Evolutionary conservation across 1,284 basidiomycete species (phyloP).

Genomic region (Ganoderma leucocontextum): DNA sequence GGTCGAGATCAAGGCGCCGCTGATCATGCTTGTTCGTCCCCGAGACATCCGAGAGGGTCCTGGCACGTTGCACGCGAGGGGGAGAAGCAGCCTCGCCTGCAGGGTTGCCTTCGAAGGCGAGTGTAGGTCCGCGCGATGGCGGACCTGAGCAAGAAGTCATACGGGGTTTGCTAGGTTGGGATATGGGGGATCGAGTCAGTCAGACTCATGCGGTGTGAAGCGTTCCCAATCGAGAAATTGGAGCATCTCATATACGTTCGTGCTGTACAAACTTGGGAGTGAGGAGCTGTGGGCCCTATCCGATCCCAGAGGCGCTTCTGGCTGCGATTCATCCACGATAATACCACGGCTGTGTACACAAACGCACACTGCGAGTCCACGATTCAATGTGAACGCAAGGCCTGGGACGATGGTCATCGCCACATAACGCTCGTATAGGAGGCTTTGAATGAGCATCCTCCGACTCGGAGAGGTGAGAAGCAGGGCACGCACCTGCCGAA

Average conservation of each 20-base stretch:
- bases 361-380: not conserved
- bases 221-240: not conserved
- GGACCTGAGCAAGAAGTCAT: not conserved
- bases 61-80: not conserved
- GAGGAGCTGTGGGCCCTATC: slow-evolving; percentile 6
- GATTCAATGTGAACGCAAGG: not conserved
- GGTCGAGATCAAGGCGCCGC: not conserved
- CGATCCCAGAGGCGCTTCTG: not conserved
- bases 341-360: not conserved
- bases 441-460: not conserved
- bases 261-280: not conserved
- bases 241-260: not conserved
- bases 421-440: not conserved
- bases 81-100: not conserved
- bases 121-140: not conserved
- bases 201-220: not conserved
- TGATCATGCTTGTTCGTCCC: slow-evolving; percentile 3
- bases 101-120: not conserved
- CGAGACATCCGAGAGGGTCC: slow-evolving; percentile 6
- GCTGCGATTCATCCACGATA: not conserved
- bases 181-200: not conserved
- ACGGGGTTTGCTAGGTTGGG: not conserved
- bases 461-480: slow-evolving; percentile 2
- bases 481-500: not conserved
- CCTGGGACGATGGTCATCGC: not conserved